Conservation (phyloP, 495 filamentous ascomycete species). For the Penicillium parvum region DNA sequence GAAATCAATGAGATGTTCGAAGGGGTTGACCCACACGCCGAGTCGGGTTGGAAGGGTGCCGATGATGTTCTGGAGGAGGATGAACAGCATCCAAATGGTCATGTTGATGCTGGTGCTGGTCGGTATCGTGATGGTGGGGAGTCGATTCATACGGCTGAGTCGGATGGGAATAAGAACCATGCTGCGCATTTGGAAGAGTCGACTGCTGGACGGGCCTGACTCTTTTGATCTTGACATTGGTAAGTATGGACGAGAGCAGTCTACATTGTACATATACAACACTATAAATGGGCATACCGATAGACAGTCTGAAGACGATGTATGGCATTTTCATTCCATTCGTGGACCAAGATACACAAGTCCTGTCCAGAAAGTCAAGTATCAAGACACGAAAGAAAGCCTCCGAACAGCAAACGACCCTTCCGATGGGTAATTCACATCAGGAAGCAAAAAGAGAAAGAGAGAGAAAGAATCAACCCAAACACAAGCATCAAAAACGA, state of each 20-base stretch:
- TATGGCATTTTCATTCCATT: conserved; percentile 2
- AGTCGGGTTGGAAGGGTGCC: conserved; percentile 19
- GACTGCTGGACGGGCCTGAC: conserved; percentile 16
- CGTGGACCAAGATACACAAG: conserved; percentile 6
- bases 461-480: neutral
- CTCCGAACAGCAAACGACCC: neutral
- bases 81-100: neutral
- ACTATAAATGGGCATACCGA: no score
- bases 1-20: conserved; percentile 63
- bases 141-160: conserved; percentile 6
- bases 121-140: conserved; percentile 1
- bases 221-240: no score
- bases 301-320: neutral
- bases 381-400: neutral
- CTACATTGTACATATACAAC: neutral
- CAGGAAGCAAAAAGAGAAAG: neutral
- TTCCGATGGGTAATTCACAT: neutral
- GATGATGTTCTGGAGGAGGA: neutral
- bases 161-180: conserved; percentile 4
- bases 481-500: no score
- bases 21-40: conserved; percentile 12
- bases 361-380: neutral
- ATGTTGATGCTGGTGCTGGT: neutral
- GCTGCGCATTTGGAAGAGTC: conserved; percentile 14
- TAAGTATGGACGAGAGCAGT: neutral